Percentiles rank a stretch among this genome's conserved stretches.
These are phyloP conservation scores for Trichothecium sympodiale DNA, from an alignment of 2,329 filamentous ascomycete species.

Conservation along the genomic window DNA sequence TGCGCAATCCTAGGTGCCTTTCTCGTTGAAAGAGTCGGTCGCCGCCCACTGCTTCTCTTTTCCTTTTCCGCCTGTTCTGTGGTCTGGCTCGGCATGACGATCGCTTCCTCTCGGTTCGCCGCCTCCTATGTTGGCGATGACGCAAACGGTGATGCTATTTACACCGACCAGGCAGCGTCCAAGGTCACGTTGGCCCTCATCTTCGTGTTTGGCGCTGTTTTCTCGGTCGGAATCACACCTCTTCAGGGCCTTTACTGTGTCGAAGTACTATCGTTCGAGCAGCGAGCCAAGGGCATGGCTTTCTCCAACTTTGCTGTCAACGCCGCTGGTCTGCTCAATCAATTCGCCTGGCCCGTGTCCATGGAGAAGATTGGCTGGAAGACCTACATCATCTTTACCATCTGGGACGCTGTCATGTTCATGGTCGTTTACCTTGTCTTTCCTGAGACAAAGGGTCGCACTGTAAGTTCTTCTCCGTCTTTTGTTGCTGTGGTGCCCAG, in stretches of 20 bases:
- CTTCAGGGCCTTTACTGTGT: conserved; percentile 36
- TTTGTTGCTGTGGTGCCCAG: too few species aligned
- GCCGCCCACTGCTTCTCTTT: conserved; percentile 37
- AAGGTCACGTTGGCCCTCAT: conserved; percentile 37
- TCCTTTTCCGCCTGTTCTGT: conserved; percentile 33
- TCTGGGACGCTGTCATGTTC: conserved; percentile 30
- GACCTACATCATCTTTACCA: conserved; percentile 40
- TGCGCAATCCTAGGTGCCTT: conserved; percentile 35
- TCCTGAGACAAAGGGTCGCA: conserved; percentile 38
- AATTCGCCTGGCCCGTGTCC: conserved; percentile 33
- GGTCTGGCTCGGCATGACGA: conserved; percentile 37
- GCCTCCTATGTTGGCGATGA: conserved; percentile 16
- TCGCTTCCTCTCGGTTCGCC: conserved; percentile 26
- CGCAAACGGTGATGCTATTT: conserved; percentile 11
- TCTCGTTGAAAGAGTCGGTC: conserved; percentile 36
- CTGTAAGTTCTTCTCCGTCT: conserved; percentile 11
- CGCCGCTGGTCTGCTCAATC: conserved; percentile 30
- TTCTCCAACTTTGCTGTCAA: conserved; percentile 34
- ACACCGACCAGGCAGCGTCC: conserved; percentile 21
- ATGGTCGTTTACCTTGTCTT: conserved; percentile 35
- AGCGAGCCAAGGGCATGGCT: conserved; percentile 44
- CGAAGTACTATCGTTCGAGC: conserved; percentile 41
- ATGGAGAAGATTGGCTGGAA: conserved; percentile 40
- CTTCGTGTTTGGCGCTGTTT: conserved; percentile 40
- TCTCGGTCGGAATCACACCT: conserved; percentile 28